Percentiles rank a stretch among this genome's conserved stretches.
phyloP scores from a whole-genome alignment of 306 rosid genomes.

The Hippophae gyantsensis region DNA sequence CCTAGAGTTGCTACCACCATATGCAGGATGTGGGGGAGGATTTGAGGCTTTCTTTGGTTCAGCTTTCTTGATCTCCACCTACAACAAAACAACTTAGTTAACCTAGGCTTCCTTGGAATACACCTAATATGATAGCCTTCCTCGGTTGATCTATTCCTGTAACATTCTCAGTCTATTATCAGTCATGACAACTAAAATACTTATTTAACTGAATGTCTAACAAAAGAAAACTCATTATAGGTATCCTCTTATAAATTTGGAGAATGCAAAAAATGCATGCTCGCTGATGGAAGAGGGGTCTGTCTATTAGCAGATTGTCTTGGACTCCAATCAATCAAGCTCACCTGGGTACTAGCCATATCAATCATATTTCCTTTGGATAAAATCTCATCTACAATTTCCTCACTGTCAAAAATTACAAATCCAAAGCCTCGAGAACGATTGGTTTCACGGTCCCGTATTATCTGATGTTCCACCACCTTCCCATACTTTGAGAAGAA shows the following conservation, averaged over 20 bases:
- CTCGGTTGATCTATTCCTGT: constrained; percentile 29
- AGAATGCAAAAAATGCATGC: background rate
- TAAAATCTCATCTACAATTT: constrained; percentile 59
- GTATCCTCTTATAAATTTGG: too few species aligned
- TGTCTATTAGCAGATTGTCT: constrained; percentile 9
- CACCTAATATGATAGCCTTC: constrained; percentile 23
- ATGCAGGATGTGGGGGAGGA: constrained; percentile 64
- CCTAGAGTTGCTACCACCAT: constrained; percentile 84
- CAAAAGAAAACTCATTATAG: too few species aligned
- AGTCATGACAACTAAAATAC: too few species aligned
- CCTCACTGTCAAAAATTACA: constrained; percentile 58
- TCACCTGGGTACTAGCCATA: constrained; percentile 71
- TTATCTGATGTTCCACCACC: constrained; percentile 68
- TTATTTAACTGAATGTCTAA: too few species aligned
- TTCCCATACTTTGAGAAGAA: constrained; percentile 62
- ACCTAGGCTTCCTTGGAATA: constrained; percentile 43
- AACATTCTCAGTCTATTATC: constrained; percentile 15
- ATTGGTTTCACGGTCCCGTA: constrained; percentile 63
- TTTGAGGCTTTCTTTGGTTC: constrained; percentile 89
- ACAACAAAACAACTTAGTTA: constrained; percentile 79
- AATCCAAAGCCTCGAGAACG: constrained; percentile 81
- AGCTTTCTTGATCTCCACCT: constrained; percentile 99
- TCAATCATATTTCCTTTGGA: constrained; percentile 74
- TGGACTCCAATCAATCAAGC: constrained; percentile 27
- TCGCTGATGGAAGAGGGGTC: background rate